Evolutionary conservation across 495 filamentous ascomycete species (phyloP), one percentile per base, ranked within the genome.

Genomic region (Aspergillus haitiensis): DNA sequence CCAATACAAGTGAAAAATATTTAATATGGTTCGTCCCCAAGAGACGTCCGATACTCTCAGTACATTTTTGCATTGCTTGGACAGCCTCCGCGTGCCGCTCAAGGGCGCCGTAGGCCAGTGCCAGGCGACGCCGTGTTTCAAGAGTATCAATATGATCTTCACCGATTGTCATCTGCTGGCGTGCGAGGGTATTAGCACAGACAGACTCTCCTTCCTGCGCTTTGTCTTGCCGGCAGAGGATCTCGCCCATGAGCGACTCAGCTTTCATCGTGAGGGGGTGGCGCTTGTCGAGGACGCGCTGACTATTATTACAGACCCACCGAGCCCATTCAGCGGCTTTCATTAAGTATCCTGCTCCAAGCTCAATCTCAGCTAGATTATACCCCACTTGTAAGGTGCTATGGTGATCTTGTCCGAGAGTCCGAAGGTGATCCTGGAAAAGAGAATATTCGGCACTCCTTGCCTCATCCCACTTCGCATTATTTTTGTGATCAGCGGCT

Each of bases 151-250:
- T 34, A 42, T 73, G 70, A 12, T 73, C 67, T 42, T 76, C 73
- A 11, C 73, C 73, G 13, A 76, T 69, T 9, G 60, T 71, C 63
- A 76, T 76, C 34, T 76, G 73, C 21, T 76, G 73, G 11, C 72
- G 69, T 2, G 73, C 73, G 3, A 76, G 62, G 4, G 74, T 67
- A 7, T 76, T 74, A 13, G 73, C 69, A 18, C 69, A 72, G 34
- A 74, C 60, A 0, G 72, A 74, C 58, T 76, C 72, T 0, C 69
- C 67, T 37, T 74, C 72, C 36, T 72, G 65, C 9, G 65, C 58
- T 35, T 68, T 70, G 21, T 72, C 73, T 11, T 67, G 63, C 4
- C 64, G 62, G 16, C 56, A 64, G 7, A 74, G 49, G 16, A 74
- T 60, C 44, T 76, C 72, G 31, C 65, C 69, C 50, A 69, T 67